These are phyloP conservation scores for Pichia nakasei DNA, from an alignment of 805 yeast genomes.

Conservation along the genomic window DNA sequence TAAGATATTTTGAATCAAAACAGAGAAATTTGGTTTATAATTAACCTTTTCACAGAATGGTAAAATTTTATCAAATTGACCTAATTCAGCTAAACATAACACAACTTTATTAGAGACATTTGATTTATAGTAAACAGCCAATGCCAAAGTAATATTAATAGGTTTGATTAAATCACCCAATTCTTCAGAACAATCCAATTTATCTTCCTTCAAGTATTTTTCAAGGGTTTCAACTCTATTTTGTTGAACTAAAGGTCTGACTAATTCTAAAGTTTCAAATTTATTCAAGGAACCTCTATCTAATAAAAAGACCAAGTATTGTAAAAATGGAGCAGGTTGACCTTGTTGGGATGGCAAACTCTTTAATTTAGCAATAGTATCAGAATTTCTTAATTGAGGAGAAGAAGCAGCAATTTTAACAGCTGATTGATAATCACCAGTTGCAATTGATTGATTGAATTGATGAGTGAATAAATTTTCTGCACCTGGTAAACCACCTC, in stretches of 20 bases:
- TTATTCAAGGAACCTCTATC: slow-evolving; percentile 91
- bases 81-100: slow-evolving; percentile 84
- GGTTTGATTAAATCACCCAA: slow-evolving; percentile 94
- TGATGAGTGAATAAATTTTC: slow-evolving; percentile 87
- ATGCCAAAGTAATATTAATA: slow-evolving; percentile 73
- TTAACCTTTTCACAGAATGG: slow-evolving; percentile 89
- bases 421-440: slow-evolving; percentile 85
- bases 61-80: slow-evolving; percentile 90
- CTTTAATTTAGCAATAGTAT: slow-evolving; percentile 88
- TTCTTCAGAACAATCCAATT: slow-evolving; percentile 91
- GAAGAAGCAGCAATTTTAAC: slow-evolving; percentile 97
- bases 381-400: slow-evolving; percentile 86
- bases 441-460: slow-evolving; percentile 73
- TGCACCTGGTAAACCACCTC: slow-evolving; percentile 97
- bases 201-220: slow-evolving; percentile 94
- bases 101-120: slow-evolving; percentile 83
- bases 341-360: slow-evolving; percentile 89
- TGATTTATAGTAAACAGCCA: slow-evolving; percentile 84
- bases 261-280: slow-evolving; percentile 89
- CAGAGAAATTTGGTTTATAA: slow-evolving; percentile 83
- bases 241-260: slow-evolving; percentile 91
- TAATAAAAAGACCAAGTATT: slow-evolving; percentile 82
- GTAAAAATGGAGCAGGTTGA: slow-evolving; percentile 86
- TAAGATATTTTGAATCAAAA: slow-evolving; percentile 80
- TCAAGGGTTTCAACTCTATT: slow-evolving; percentile 89